Conservation (phyloP, 75 land plant species). For the Sequoiadendron giganteum region DNA sequence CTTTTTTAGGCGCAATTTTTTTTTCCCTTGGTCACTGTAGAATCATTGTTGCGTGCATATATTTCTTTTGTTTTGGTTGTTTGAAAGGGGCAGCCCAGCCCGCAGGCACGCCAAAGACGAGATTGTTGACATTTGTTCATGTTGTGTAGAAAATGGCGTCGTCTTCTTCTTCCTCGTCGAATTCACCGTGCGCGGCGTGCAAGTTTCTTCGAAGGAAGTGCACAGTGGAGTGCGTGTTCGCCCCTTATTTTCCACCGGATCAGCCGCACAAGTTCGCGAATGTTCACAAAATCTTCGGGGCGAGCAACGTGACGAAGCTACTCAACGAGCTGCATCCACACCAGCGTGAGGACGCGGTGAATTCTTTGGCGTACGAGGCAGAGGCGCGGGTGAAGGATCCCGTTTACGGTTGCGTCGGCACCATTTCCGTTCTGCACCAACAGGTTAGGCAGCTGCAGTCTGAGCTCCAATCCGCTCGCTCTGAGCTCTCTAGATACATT, state of each 20-base stretch:
- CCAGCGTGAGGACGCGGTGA: constrained; percentile 56
- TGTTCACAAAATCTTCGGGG: constrained; percentile 63
- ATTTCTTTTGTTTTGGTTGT: not conserved
- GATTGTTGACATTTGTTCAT: not conserved
- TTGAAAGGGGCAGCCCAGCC: not conserved
- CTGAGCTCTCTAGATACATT: constrained; percentile 30
- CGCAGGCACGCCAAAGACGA: not conserved
- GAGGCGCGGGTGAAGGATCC: constrained; percentile 59
- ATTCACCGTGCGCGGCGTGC: constrained; percentile 62
- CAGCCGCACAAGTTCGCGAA: constrained; percentile 57
- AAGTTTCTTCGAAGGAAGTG: constrained; percentile 55
- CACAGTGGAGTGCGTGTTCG: constrained; percentile 52
- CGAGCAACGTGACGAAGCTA: constrained; percentile 54
- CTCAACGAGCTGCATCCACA: constrained; percentile 53
- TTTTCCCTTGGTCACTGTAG: not conserved
- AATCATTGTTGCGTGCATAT: not conserved
- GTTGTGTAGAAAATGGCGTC: constrained; percentile 9
- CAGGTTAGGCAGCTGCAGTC: constrained; percentile 38
- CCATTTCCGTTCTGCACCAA: constrained; percentile 49
- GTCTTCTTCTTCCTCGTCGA: constrained; percentile 24
- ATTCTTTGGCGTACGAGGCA: constrained; percentile 55
- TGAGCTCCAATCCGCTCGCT: constrained; percentile 17
- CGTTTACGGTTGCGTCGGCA: constrained; percentile 63
- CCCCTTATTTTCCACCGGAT: constrained; percentile 62
- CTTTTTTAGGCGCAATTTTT: not conserved